Evolutionary conservation across 345 rosid genomes (phyloP).

Genomic region (Theobroma cacao): DNA sequence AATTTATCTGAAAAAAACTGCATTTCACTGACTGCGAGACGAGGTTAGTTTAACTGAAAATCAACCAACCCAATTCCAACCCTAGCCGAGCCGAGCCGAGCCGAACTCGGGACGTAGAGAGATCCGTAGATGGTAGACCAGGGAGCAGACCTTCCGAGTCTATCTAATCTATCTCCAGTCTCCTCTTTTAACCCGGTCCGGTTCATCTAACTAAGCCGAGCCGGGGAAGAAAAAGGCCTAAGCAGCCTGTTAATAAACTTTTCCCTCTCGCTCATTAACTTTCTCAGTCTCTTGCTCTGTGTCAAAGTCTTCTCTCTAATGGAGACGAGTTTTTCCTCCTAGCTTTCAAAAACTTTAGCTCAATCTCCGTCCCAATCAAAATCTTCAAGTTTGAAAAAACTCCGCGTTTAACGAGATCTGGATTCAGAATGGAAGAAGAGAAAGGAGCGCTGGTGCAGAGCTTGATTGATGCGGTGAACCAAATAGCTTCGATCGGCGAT

Average conservation of each 20-base stretch:
- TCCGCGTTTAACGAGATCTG: slow-evolving; percentile 6
- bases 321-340: not conserved
- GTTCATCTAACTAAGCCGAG: not conserved
- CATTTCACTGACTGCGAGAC: not conserved
- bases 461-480: slow-evolving; percentile 65
- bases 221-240: not conserved
- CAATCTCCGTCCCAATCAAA: not conserved
- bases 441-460: slow-evolving; percentile 41
- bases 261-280: not conserved
- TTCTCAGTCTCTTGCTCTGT: not conserved
- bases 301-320: slow-evolving; percentile 7
- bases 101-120: not conserved
- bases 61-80: not conserved
- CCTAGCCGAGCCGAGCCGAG: not conserved
- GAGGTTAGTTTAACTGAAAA: not conserved
- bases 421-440: slow-evolving; percentile 52
- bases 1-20: not conserved
- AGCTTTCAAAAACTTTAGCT: not conserved
- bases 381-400: not conserved
- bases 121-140: not conserved
- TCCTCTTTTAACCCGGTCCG: not conserved
- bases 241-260: not conserved
- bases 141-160: not conserved
- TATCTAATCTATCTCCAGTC: not conserved
- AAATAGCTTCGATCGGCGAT: slow-evolving; percentile 57